Conservation (phyloP, 169 alveolate species). For the Cytauxzoon felis region DNA sequence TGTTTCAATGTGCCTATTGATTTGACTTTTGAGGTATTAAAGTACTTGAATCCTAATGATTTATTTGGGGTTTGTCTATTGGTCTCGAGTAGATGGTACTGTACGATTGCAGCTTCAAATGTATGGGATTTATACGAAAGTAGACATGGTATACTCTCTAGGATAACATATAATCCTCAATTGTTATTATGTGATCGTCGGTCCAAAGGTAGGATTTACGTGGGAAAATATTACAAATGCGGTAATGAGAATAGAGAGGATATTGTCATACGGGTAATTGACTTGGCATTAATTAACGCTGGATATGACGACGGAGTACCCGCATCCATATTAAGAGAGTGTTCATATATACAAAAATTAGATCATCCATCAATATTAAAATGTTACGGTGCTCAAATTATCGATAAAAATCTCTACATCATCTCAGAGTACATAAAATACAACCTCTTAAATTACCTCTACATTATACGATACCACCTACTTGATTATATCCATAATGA, state of each 20-base stretch:
- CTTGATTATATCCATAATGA: constrained; percentile 31
- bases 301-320: constrained; percentile 5
- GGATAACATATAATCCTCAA: constrained; percentile 2
- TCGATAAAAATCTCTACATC: constrained; percentile 48
- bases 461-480: constrained; percentile 28
- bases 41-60: constrained; percentile 3
- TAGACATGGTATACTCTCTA: constrained; percentile 8
- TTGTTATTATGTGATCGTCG: constrained; percentile 2
- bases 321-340: constrained; percentile 28
- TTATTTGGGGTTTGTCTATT: background rate
- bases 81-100: constrained; percentile 4
- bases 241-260: background rate
- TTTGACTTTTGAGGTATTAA: background rate
- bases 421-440: constrained; percentile 51
- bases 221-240: constrained; percentile 2
- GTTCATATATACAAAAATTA: constrained; percentile 34
- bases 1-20: background rate
- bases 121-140: constrained; percentile 6
- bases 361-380: constrained; percentile 52
- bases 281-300: background rate
- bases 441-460: constrained; percentile 23
- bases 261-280: background rate
- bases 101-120: background rate
- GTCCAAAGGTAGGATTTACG: constrained; percentile 4
- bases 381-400: constrained; percentile 51